These are phyloP conservation scores for Allantophomopsis lycopodina DNA, from an alignment of 2,329 filamentous ascomycete genomes.

Conservation along the genomic window DNA sequence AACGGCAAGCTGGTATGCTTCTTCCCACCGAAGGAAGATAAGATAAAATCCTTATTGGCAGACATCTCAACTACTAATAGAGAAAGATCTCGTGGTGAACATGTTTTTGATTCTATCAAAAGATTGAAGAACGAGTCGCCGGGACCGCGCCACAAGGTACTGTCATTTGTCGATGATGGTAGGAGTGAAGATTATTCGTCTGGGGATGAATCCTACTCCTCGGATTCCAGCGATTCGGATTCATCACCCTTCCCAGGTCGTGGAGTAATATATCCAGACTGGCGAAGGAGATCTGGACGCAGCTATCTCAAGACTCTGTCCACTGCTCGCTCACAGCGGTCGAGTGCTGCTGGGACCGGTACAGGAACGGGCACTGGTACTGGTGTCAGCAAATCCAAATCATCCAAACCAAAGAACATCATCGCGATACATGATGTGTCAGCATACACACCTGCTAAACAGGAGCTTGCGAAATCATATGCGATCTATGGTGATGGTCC, in stretches of 20 bases:
- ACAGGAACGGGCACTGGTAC: slow-evolving; percentile 35
- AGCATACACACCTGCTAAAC: slow-evolving; percentile 63
- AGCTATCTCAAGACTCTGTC: slow-evolving; percentile 14
- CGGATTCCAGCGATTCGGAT: slow-evolving; percentile 19
- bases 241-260: slow-evolving; percentile 13
- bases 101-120: slow-evolving; percentile 50
- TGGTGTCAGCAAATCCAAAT: slow-evolving; percentile 13
- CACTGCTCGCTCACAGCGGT: slow-evolving; percentile 17
- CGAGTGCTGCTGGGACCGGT: slow-evolving; percentile 33
- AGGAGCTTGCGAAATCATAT: slow-evolving; percentile 65
- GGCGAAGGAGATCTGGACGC: slow-evolving; percentile 11
- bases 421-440: slow-evolving; percentile 62
- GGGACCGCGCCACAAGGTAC: slow-evolving; percentile 23
- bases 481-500: slow-evolving; percentile 70
- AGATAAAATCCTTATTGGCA: slow-evolving; percentile 33
- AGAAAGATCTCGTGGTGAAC: slow-evolving; percentile 29
- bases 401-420: slow-evolving; percentile 44
- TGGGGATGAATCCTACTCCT: slow-evolving; percentile 17
- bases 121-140: slow-evolving; percentile 37
- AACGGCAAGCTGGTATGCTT: slow-evolving; percentile 53
- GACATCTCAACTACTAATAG: slow-evolving; percentile 30
- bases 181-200: slow-evolving; percentile 22
- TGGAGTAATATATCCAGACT: slow-evolving; percentile 10
- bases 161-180: slow-evolving; percentile 17
- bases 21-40: slow-evolving; percentile 52